A percentile compares a stretch with the other conserved stretches of the same genome.
phyloP scores from a whole-genome alignment of 352 stramenopile genomes.

The Peronospora belbahrii region DNA sequence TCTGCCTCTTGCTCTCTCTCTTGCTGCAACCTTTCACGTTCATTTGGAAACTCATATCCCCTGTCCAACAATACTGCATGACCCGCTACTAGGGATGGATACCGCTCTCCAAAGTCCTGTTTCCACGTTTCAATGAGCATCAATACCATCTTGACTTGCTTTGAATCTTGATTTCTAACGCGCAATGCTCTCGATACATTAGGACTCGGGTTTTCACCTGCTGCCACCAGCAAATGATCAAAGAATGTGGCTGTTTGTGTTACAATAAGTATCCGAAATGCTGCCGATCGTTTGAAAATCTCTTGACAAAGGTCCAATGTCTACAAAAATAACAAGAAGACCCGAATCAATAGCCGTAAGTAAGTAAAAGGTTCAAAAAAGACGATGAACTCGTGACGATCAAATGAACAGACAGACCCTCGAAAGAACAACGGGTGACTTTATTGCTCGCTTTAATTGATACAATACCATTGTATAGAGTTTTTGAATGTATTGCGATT shows the following conservation, averaged over 20 bases:
- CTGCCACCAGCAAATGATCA: conserved; percentile 34
- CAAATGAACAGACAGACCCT: conserved; percentile 9
- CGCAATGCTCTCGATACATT: conserved; percentile 24
- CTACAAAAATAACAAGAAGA: conserved; percentile 9
- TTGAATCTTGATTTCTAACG: conserved; percentile 9
- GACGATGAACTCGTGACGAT: no score
- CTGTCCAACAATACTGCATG: conserved; percentile 36
- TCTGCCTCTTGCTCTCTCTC: conserved; percentile 6
- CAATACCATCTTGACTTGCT: conserved; percentile 29
- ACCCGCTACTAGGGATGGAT: conserved; percentile 48
- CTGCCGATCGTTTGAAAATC: conserved; percentile 51
- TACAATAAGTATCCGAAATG: conserved; percentile 40
- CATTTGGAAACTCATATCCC: conserved; percentile 48
- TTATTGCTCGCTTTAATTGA: conserved; percentile 18
- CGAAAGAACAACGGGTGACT: conserved; percentile 10
- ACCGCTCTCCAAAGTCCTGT: conserved; percentile 45
- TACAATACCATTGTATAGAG: conserved; percentile 16
- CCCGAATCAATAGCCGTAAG: no score
- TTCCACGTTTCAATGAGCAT: conserved; percentile 55
- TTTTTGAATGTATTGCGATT: conserved; percentile 23
- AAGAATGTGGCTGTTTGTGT: conserved; percentile 38
- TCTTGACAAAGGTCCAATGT: conserved; percentile 32
- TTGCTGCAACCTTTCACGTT: conserved; percentile 21
- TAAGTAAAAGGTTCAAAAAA: no score
- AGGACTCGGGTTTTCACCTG: conserved; percentile 30